Evolutionary conservation across 257 asterid species (phyloP).

Genomic region (Solanum verrucosum): DNA sequence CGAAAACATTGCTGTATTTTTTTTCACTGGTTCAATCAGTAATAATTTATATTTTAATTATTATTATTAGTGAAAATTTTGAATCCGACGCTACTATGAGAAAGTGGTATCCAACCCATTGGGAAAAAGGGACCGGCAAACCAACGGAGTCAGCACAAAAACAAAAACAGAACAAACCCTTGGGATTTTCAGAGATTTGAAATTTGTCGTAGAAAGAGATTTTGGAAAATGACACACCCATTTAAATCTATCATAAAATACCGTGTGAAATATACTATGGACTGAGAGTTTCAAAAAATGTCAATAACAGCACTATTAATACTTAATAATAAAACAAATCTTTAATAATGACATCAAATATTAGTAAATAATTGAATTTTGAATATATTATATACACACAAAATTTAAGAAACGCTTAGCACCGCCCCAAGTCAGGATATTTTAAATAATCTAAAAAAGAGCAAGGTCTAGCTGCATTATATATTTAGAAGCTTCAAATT

Average conservation of each 20-base stretch:
- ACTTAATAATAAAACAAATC: not conserved
- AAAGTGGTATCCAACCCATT: constrained; percentile 2
- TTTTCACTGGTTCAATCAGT: accelerated
- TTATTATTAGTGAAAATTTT: not conserved
- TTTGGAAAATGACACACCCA: not conserved
- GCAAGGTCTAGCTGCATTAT: not conserved
- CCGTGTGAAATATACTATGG: not conserved
- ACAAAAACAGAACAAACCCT: not conserved
- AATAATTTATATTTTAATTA: too few species aligned
- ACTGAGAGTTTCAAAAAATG: not conserved
- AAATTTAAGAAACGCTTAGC: not conserved
- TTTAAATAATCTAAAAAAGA: not conserved
- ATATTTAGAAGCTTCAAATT: not conserved
- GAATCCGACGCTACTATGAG: accelerated
- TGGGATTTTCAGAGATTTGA: constrained; percentile 6
- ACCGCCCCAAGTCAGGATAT: not conserved
- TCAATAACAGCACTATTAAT: not conserved
- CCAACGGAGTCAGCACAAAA: not conserved
- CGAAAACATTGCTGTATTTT: too few species aligned
- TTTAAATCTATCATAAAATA: not conserved
- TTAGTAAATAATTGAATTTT: not conserved
- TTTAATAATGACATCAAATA: not conserved
- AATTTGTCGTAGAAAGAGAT: not conserved
- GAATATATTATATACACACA: not conserved
- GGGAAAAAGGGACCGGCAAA: constrained; percentile 4